These are phyloP conservation scores for button mushroom (Agaricus bisporus) DNA, from an alignment of 768 basidiomycete species.

Conservation along the genomic window DNA sequence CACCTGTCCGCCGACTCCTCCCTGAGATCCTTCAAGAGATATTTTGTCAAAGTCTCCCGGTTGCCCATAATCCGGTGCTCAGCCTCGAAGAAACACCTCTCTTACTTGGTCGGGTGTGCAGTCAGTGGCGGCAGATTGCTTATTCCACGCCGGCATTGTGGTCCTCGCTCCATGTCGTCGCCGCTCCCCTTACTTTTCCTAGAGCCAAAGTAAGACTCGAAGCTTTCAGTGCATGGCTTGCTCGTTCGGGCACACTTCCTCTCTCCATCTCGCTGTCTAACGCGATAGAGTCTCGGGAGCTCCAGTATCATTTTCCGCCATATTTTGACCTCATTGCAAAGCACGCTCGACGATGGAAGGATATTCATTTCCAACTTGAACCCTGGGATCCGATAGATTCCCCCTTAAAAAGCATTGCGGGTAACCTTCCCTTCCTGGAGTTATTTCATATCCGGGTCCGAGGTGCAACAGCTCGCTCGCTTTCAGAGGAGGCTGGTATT, in stretches of 20 bases:
- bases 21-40: constrained; percentile 8
- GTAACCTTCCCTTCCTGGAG: constrained; percentile 1
- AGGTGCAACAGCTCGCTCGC: neutral
- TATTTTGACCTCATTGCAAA: neutral
- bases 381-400: neutral
- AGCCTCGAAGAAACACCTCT: constrained; percentile 11
- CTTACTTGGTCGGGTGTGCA: constrained; percentile 10
- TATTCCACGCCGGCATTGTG: constrained; percentile 7
- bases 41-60: constrained; percentile 10
- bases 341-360: neutral
- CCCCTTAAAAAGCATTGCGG: neutral
- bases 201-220: neutral
- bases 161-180: constrained; percentile 6
- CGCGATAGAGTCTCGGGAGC: too few species aligned
- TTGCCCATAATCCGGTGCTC: constrained; percentile 8
- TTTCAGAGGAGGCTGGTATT: neutral
- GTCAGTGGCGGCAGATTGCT: constrained; percentile 8
- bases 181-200: neutral
- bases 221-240: neutral
- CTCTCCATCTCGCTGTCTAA: constrained; percentile 1
- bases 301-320: neutral
- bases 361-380: neutral
- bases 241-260: neutral
- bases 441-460: neutral
- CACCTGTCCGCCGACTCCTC: constrained; percentile 9